Evolutionary conservation across 2,329 filamentous ascomycete genomes (phyloP).

Genomic region (Fusarium sp.): DNA sequence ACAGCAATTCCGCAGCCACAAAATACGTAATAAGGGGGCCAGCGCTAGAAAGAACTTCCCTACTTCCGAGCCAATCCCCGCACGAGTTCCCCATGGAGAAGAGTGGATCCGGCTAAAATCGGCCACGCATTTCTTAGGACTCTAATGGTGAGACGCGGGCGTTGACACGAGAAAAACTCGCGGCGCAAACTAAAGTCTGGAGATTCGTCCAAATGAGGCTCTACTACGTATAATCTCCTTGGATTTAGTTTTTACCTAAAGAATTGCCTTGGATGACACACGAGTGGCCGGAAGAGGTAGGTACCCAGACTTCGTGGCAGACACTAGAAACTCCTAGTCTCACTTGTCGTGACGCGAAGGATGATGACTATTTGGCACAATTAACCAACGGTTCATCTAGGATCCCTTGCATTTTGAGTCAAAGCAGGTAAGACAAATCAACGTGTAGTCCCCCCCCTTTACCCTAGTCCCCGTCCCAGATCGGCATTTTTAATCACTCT

Average conservation of each 20-base stretch:
- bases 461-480: not conserved
- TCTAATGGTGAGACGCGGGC: conserved; percentile 6
- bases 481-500: not conserved
- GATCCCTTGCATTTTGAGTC: not conserved
- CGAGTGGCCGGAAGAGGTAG: conserved; percentile 9
- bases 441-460: not conserved
- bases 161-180: conserved; percentile 9
- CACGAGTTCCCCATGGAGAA: conserved; percentile 26
- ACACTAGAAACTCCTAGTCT: not conserved
- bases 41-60: not conserved
- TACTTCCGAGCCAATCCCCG: conserved; percentile 25
- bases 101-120: conserved; percentile 16
- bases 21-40: conserved; percentile 17
- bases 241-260: conserved; percentile 19
- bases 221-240: not conserved
- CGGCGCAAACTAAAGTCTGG: not conserved
- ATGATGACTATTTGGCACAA: not conserved
- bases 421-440: not conserved
- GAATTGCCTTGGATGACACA: conserved; percentile 12
- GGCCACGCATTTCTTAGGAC: not conserved
- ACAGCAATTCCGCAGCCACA: not conserved
- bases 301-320: not conserved
- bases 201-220: conserved; percentile 13
- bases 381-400: not conserved
- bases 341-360: conserved; percentile 4